A percentile compares a stretch with the other conserved stretches of the same genome.
These are phyloP conservation scores for Nymphaea thermarum DNA, from an alignment of 164 flowering plant genomes.

Conservation along the genomic window DNA sequence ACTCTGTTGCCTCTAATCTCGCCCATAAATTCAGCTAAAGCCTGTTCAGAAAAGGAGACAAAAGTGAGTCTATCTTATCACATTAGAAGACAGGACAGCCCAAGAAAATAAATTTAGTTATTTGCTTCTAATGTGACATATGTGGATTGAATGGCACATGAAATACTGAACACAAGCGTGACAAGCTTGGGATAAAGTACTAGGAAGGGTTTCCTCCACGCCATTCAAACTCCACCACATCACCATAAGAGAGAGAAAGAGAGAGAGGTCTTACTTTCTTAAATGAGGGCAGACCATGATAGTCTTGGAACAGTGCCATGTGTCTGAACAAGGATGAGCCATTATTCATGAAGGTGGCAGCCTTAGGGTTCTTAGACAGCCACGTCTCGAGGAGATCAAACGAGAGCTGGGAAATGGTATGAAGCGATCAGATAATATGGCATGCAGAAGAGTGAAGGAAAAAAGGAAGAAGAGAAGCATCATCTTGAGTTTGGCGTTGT, in stretches of 20 bases:
- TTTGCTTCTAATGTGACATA: background rate
- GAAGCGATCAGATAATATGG: background rate
- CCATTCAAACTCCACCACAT: background rate
- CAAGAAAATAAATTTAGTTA: too few relatives aligned
- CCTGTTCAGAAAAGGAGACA: slow-evolving; percentile 23
- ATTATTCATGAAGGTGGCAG: slow-evolving; percentile 13
- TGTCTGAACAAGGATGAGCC: slow-evolving; percentile 31
- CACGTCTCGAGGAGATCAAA: slow-evolving; percentile 42
- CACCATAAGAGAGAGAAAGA: slow-evolving; percentile 61
- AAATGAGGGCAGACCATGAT: slow-evolving; percentile 37
- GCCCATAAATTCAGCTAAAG: slow-evolving; percentile 59
- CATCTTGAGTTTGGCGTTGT: background rate
- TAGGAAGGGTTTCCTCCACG: too few relatives aligned
- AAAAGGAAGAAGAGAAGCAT: background rate
- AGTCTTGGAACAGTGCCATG: slow-evolving; percentile 45
- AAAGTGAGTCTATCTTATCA: background rate
- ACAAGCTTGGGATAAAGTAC: too few relatives aligned
- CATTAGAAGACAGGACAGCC: too few relatives aligned
- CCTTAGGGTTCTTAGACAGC: slow-evolving; percentile 25
- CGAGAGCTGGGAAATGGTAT: slow-evolving; percentile 17
- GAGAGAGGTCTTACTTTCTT: slow-evolving; percentile 35
- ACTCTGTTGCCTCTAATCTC: slow-evolving; percentile 67
- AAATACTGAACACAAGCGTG: too few relatives aligned
- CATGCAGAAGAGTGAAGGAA: background rate
- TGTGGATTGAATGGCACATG: background rate